Evolutionary conservation across 345 rosid genomes (phyloP).

Genomic region (Lepidium africanum): DNA sequence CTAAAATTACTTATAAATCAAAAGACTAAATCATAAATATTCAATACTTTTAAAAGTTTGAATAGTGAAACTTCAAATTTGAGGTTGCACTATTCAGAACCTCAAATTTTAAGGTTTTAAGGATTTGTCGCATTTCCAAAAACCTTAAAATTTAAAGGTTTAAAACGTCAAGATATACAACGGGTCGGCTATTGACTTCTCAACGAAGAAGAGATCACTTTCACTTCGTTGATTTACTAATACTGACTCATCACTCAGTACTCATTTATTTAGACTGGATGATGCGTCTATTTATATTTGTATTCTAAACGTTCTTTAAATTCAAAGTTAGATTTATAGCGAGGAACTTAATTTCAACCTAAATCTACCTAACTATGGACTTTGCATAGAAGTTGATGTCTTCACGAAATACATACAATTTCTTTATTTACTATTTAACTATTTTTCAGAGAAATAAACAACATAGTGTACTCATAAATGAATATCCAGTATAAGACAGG

Average conservation of each 20-base stretch:
- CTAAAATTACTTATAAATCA: too few species aligned
- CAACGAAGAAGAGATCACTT: not conserved
- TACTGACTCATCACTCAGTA: not conserved
- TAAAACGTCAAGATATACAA: too few species aligned
- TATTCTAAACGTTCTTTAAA: not conserved
- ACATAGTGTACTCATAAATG: too few species aligned
- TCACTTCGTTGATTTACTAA: not conserved
- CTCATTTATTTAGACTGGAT: not conserved
- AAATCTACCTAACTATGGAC: not conserved
- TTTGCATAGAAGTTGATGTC: conserved; percentile 1
- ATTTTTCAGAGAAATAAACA: not conserved
- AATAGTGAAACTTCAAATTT: too few species aligned
- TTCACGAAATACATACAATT: not conserved
- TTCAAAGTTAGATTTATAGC: not conserved
- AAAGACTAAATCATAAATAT: too few species aligned
- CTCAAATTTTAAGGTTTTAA: too few species aligned
- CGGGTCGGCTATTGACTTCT: conserved; percentile 13
- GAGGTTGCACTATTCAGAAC: too few species aligned
- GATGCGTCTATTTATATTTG: not conserved
- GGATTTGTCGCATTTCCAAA: too few species aligned
- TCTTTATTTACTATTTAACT: not conserved
- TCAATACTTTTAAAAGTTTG: too few species aligned
- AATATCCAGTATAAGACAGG: too few species aligned
- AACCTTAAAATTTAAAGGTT: too few species aligned
- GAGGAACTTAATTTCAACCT: conserved; percentile 4